Percentiles rank a stretch among this genome's conserved stretches.
Evolutionary conservation across 495 filamentous ascomycete species (phyloP).

Genomic region (Thozetella sp.): DNA sequence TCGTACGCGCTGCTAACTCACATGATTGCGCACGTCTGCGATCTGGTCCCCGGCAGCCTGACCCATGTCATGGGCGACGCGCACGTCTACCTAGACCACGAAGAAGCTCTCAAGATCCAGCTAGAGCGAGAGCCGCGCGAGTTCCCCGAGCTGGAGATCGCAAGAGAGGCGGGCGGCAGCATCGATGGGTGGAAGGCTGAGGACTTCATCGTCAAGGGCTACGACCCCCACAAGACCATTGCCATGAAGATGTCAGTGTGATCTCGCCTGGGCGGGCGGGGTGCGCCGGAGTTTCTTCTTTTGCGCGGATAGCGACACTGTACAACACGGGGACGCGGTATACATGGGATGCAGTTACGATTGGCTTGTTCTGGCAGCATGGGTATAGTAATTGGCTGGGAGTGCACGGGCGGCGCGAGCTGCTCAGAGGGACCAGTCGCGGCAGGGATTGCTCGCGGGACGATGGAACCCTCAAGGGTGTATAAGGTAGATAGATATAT

Average conservation of each 20-base stretch:
- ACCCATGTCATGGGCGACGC: conserved; percentile 96
- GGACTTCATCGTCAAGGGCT: conserved; percentile 86
- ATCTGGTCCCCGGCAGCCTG: conserved; percentile 79
- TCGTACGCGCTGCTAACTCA: conserved; percentile 90
- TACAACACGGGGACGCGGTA: not conserved
- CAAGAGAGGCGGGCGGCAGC: conserved; percentile 62
- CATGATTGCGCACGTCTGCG: conserved; percentile 87
- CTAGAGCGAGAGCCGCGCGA: conserved; percentile 75
- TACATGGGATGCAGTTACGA: too few relatives aligned
- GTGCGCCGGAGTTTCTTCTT: not conserved
- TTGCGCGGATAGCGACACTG: not conserved
- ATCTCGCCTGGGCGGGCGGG: not conserved
- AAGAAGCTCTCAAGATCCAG: conserved; percentile 82
- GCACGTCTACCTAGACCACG: conserved; percentile 92
- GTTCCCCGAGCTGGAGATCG: conserved; percentile 78
- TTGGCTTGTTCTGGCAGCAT: too few relatives aligned
- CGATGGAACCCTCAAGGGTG: too few relatives aligned
- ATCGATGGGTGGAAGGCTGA: conserved; percentile 87
- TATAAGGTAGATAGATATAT: too few relatives aligned
- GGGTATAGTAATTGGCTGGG: too few relatives aligned
- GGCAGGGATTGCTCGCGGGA: too few relatives aligned
- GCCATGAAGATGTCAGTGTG: conserved; percentile 98
- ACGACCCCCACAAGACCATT: conserved; percentile 87
- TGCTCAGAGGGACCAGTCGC: too few relatives aligned
- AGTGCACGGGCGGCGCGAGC: too few relatives aligned